These are phyloP conservation scores for Teratosphaeria epicoccoides DNA, from an alignment of 2,329 filamentous ascomycete genomes.

Conservation along the genomic window DNA sequence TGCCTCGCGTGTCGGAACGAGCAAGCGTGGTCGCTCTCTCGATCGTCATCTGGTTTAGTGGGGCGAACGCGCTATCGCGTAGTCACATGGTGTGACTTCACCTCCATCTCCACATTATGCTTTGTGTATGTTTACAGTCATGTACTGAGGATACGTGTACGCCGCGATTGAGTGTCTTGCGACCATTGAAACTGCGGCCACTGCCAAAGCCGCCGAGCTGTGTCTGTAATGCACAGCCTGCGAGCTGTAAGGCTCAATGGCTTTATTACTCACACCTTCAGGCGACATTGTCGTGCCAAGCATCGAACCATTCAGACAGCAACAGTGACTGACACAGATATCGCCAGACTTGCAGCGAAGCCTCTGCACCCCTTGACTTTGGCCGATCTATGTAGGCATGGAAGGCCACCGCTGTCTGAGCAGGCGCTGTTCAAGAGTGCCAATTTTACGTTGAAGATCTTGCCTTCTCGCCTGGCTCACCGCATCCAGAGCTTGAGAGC, in stretches of 20 bases:
- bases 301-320: constrained; percentile 27
- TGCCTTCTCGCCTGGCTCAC: constrained; percentile 84
- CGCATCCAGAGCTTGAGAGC: constrained; percentile 89
- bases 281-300: not conserved
- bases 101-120: too few species aligned
- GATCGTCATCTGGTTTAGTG: too few species aligned
- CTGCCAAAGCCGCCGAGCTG: not conserved
- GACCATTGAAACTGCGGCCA: not conserved
- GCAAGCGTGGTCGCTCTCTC: too few species aligned
- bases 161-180: too few species aligned
- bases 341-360: constrained; percentile 65
- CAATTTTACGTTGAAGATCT: constrained; percentile 87
- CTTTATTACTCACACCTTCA: constrained; percentile 6
- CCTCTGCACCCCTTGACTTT: constrained; percentile 74
- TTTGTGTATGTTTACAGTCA: too few species aligned
- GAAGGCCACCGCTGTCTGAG: constrained; percentile 72
- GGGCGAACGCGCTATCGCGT: too few species aligned
- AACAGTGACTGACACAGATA: constrained; percentile 56
- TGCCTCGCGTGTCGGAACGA: too few species aligned
- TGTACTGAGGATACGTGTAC: too few species aligned
- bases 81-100: too few species aligned
- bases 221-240: constrained; percentile 18
- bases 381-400: constrained; percentile 79
- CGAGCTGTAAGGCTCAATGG: constrained; percentile 16
- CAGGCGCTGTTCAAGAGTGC: constrained; percentile 76